These are phyloP conservation scores for Colletotrichum costaricense DNA, from an alignment of 2,329 filamentous ascomycete species.

Conservation along the genomic window DNA sequence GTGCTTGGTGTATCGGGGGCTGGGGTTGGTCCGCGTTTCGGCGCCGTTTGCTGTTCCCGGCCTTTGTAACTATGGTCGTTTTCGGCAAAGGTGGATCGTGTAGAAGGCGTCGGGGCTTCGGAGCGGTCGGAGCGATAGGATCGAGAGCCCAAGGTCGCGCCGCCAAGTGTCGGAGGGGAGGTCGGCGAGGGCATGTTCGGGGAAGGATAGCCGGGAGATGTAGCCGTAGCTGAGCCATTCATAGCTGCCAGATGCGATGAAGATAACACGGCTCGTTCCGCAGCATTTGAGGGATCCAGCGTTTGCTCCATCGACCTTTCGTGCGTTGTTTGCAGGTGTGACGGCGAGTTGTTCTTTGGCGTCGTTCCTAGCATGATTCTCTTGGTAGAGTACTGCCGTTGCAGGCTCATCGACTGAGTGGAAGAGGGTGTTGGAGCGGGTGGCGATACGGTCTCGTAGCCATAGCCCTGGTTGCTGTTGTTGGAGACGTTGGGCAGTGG, in stretches of 20 bases:
- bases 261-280: conserved; percentile 72
- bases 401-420: conserved; percentile 65
- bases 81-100: conserved; percentile 63
- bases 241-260: conserved; percentile 78
- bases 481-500: conserved; percentile 64
- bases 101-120: conserved; percentile 63
- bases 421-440: conserved; percentile 68
- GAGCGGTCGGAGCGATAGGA: conserved; percentile 67
- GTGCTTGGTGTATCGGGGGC: conserved; percentile 70
- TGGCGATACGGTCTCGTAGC: conserved; percentile 68
- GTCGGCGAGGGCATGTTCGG: conserved; percentile 78
- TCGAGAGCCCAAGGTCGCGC: conserved; percentile 69
- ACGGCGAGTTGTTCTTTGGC: conserved; percentile 82
- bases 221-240: conserved; percentile 68
- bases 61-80: conserved; percentile 41
- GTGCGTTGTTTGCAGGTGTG: conserved; percentile 75
- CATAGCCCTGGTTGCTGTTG: conserved; percentile 54
- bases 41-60: conserved; percentile 54
- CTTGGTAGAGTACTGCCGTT: conserved; percentile 80
- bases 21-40: conserved; percentile 71
- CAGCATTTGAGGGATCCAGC: conserved; percentile 76
- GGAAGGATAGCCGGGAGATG: conserved; percentile 65
- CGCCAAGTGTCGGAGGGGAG: conserved; percentile 68
- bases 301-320: conserved; percentile 73
- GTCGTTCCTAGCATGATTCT: conserved; percentile 76